Evolutionary conservation across 2,329 filamentous ascomycete genomes (phyloP).

Genomic region (Cladosporium sp.): DNA sequence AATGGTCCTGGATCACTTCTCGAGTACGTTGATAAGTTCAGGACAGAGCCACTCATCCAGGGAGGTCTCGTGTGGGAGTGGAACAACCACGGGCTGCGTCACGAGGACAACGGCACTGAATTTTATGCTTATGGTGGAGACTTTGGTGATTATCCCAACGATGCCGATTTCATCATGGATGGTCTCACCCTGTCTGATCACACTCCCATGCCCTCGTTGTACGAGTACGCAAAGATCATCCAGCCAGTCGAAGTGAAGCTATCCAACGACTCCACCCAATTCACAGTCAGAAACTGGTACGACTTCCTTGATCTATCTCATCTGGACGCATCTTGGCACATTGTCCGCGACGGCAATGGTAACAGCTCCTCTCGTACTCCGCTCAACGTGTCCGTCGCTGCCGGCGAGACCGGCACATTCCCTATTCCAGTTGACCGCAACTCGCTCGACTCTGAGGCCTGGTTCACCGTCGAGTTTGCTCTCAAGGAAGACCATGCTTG

Average conservation of each 20-base stretch:
- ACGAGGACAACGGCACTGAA: constrained; percentile 29
- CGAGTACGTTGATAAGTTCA: constrained; percentile 57
- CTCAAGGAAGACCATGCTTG: constrained; percentile 31
- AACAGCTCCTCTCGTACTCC: not conserved
- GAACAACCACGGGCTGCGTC: constrained; percentile 38
- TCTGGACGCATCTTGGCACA: constrained; percentile 12
- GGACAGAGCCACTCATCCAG: constrained; percentile 54
- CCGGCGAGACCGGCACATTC: constrained; percentile 19
- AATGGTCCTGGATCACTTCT: constrained; percentile 58
- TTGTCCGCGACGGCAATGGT: constrained; percentile 4
- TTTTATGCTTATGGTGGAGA: constrained; percentile 39
- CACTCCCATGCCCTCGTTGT: constrained; percentile 34
- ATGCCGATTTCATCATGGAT: constrained; percentile 39
- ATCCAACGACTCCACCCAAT: constrained; percentile 18
- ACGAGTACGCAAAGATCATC: constrained; percentile 39
- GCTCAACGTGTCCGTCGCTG: constrained; percentile 13
- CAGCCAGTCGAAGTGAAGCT: constrained; percentile 32
- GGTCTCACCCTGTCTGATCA: constrained; percentile 37
- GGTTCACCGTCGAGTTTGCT: constrained; percentile 26
- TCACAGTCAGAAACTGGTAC: constrained; percentile 36
- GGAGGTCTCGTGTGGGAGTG: constrained; percentile 50
- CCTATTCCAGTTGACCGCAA: constrained; percentile 13
- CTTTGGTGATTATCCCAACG: constrained; percentile 35
- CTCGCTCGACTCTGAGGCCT: constrained; percentile 14
- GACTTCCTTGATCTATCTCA: constrained; percentile 24